These are phyloP conservation scores for Boletus vinaceobasis DNA, from an alignment of 768 basidiomycete genomes.

Conservation along the genomic window DNA sequence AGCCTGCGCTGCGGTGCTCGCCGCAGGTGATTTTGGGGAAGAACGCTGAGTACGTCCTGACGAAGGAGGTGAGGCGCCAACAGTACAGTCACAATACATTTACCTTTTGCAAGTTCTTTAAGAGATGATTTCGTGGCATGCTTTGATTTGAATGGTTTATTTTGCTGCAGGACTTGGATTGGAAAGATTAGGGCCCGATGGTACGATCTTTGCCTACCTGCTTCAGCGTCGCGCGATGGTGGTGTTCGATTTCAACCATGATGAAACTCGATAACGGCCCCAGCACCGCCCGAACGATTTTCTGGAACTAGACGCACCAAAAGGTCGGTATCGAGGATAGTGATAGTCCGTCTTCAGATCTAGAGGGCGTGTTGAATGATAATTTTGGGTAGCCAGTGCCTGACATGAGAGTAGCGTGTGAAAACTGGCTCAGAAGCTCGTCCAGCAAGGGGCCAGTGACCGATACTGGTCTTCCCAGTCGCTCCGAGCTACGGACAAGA, in stretches of 20 bases:
- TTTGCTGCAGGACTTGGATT: conserved; percentile 49
- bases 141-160: conserved; percentile 91
- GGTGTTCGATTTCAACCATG: conserved; percentile 45
- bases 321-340: not conserved
- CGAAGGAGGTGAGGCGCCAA: not conserved
- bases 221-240: conserved; percentile 82
- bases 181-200: not conserved
- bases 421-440: not conserved
- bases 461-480: not conserved
- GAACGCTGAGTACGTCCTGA: conserved; percentile 57
- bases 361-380: not conserved
- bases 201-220: conserved; percentile 47
- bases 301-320: not conserved
- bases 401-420: not conserved
- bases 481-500: not conserved
- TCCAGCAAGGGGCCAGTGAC: not conserved
- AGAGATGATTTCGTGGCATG: conserved; percentile 83
- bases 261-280: not conserved
- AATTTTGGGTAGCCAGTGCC: not conserved
- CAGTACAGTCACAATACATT: not conserved
- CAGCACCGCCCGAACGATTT: not conserved
- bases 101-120: conserved; percentile 84
- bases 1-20: conserved; percentile 59
- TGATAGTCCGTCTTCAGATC: not conserved
- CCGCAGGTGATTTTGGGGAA: conserved; percentile 48